Evolutionary conservation across 495 filamentous ascomycete species (phyloP), one percentile per base, ranked within the genome.

Genomic region (Cudoniella acicularis): DNA sequence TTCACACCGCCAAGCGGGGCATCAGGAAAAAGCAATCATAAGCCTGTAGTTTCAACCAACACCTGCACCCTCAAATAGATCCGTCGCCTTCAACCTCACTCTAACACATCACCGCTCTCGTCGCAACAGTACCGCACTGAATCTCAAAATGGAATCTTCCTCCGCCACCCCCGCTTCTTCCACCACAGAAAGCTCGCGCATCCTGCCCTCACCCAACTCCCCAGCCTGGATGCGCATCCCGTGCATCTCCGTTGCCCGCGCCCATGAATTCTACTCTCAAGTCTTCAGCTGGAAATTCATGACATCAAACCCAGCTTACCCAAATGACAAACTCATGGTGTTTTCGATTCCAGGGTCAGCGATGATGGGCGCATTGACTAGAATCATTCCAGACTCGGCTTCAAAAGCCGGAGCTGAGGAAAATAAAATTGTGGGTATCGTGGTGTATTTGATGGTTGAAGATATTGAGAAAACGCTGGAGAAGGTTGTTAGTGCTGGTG

Each of bases 371-470:
- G 30, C 6, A 4, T 6, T 36, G 13, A n/a, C n/a, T n/a, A n/a
- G n/a, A n/a, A n/a, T n/a, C n/a, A n/a, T n/a, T n/a, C n/a, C n/a
- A n/a, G n/a, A n/a, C n/a, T n/a, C n/a, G n/a, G 30, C 30, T 13
- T 36, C 13, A 13, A 13, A 36, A 6, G 30, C 4, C 4, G 30
- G 13, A 6, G 13, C 30, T 6, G 30, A 6, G 30, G 30, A 36
- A 13, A 36, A 4, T 6, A 36, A 13, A 13, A 4, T 36, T 36
- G 30, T 13, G 30, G 52, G 27, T 11, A 25, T 42, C 2, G 9
- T 53, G 26, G 21, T 55, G 10, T 55, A 55, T 24, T 42, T 46
- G 52, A 55, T n/a, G 10, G 52, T 55, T 20, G 17, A 55, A 40
- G 24, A 24, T 55, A 40, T 55, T 2, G 40, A 45, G 52, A 24